These are phyloP conservation scores for Onygena corvina DNA, from an alignment of 2,329 filamentous ascomycete species.

Conservation along the genomic window DNA sequence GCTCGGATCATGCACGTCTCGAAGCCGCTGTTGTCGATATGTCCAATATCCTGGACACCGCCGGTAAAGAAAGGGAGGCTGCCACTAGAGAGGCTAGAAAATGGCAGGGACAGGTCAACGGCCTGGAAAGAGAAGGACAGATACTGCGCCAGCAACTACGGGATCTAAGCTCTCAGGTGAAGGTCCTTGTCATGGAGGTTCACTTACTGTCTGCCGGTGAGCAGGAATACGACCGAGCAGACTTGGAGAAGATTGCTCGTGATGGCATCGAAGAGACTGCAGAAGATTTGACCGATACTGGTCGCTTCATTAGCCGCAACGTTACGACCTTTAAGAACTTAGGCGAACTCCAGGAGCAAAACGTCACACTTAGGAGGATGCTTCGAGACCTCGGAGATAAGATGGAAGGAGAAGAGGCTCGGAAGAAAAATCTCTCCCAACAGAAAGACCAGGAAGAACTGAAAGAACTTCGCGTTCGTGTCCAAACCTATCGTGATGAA, in stretches of 20 bases:
- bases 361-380: constrained; percentile 68
- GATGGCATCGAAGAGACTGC: constrained; percentile 62
- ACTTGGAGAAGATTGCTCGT: constrained; percentile 64
- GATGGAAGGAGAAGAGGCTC: constrained; percentile 82
- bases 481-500: constrained; percentile 73
- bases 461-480: constrained; percentile 57
- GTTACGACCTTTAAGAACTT: constrained; percentile 84
- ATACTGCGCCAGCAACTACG: constrained; percentile 77
- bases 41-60: constrained; percentile 70
- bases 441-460: constrained; percentile 55
- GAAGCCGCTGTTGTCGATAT: constrained; percentile 72
- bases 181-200: constrained; percentile 77
- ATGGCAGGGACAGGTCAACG: constrained; percentile 59
- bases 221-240: constrained; percentile 58
- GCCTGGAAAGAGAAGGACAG: constrained; percentile 52
- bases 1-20: constrained; percentile 66
- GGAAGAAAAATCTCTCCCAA: constrained; percentile 44
- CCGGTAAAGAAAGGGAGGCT: constrained; percentile 65
- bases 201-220: constrained; percentile 67
- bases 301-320: constrained; percentile 77
- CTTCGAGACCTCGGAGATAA: constrained; percentile 74
- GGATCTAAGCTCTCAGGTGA: constrained; percentile 80
- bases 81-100: constrained; percentile 69
- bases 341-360: constrained; percentile 73
- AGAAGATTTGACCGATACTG: constrained; percentile 69